A percentile compares a stretch with the other conserved stretches of the same genome.
These are phyloP conservation scores for Botryotinia narcissicola DNA, from an alignment of 2,329 filamentous ascomycete species.

Conservation along the genomic window DNA sequence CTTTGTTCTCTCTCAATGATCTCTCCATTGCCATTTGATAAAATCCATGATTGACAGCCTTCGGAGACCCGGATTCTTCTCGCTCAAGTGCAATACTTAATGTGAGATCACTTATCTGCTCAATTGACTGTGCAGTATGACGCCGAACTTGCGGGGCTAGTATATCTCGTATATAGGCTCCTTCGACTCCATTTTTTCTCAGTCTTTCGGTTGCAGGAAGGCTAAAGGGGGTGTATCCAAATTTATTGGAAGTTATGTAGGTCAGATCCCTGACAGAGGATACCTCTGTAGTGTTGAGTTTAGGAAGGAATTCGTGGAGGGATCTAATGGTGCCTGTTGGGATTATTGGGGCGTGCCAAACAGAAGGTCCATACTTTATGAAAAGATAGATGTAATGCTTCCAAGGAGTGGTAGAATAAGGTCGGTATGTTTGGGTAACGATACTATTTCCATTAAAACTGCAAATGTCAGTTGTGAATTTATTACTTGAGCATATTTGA, in stretches of 20 bases:
- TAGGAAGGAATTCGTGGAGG: not conserved
- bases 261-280: not conserved
- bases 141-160: constrained; percentile 14
- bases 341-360: not conserved
- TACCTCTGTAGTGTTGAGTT: not conserved
- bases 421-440: constrained; percentile 1
- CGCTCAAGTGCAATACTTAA: constrained; percentile 5
- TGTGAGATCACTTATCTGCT: constrained; percentile 3
- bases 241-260: not conserved
- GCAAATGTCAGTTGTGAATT: not conserved
- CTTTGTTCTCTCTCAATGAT: not conserved
- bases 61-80: not conserved
- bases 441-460: constrained; percentile 5
- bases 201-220: not conserved
- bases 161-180: not conserved
- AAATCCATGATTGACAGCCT: not conserved
- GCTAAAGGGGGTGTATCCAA: not conserved
- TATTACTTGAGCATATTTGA: not conserved
- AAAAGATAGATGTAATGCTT: not conserved
- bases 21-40: not conserved
- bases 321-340: constrained; percentile 1
- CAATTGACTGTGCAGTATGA: constrained; percentile 10
- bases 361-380: not conserved
- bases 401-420: constrained; percentile 10
- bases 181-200: not conserved